Evolutionary conservation across 768 basidiomycete genomes (phyloP).

Genomic region (Tubosaeta brunneosetosa): DNA sequence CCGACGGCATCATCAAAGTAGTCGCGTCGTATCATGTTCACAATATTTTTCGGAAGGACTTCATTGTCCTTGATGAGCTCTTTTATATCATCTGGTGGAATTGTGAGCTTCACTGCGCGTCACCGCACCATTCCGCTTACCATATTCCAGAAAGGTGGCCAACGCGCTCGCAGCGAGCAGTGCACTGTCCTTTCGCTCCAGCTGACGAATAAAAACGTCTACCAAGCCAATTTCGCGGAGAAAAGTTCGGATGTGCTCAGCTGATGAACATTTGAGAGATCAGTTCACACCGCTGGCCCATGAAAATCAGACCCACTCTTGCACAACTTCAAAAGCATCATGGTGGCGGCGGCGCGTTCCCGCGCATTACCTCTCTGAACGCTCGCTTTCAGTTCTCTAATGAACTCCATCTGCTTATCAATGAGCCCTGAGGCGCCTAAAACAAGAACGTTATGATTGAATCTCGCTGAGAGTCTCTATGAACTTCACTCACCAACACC

Average conservation of each 20-base stretch:
- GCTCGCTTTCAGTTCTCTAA: no score
- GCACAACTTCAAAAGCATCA: no score
- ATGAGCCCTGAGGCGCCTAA: conserved; percentile 6
- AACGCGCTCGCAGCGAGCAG: conserved; percentile 21
- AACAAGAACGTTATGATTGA: not conserved
- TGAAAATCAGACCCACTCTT: not conserved
- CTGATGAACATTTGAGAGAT: no score
- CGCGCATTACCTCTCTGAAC: not conserved
- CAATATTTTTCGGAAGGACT: conserved; percentile 10
- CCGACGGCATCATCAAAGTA: conserved; percentile 23
- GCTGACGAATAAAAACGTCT: conserved; percentile 10
- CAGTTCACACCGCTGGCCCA: no score
- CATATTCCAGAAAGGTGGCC: conserved; percentile 7
- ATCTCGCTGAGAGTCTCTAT: not conserved
- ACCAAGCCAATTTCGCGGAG: not conserved
- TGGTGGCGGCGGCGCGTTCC: not conserved
- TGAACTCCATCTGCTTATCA: no score
- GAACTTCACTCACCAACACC: conserved; percentile 12
- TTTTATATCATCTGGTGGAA: conserved; percentile 11
- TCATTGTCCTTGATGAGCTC: not conserved
- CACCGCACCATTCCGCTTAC: conserved; percentile 1
- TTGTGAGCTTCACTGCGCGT: not conserved
- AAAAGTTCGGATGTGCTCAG: not conserved
- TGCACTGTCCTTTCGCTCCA: conserved; percentile 8
- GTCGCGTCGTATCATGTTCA: conserved; percentile 17